Conservation (phyloP, 2,329 filamentous ascomycete species). For the Fusarium udum region DNA sequence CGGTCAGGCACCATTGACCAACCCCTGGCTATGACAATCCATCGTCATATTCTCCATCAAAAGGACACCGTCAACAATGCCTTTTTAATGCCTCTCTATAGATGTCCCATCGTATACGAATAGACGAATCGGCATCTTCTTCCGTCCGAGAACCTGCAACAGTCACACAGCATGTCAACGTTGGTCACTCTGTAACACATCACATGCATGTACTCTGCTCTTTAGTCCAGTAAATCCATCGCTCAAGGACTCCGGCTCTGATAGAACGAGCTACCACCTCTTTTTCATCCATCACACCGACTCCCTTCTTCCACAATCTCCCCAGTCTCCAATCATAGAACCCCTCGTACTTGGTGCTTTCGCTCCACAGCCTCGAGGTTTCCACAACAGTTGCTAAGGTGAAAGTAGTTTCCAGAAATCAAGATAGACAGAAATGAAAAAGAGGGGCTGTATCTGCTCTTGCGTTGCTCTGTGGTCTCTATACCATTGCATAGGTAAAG, state of each 20-base stretch:
- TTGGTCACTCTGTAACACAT: not conserved
- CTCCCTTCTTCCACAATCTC: slow-evolving; percentile 29
- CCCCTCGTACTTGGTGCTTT: slow-evolving; percentile 44
- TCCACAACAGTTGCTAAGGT: not conserved
- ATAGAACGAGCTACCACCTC: slow-evolving; percentile 62
- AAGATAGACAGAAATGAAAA: not conserved
- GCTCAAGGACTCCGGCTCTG: slow-evolving; percentile 68
- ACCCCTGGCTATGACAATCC: not conserved
- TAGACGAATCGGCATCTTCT: slow-evolving; percentile 10
- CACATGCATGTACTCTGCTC: slow-evolving; percentile 63
- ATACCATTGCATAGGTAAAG: slow-evolving; percentile 62
- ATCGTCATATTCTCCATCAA: slow-evolving; percentile 1
- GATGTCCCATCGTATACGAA: not conserved
- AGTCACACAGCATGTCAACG: not conserved
- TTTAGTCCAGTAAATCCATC: slow-evolving; percentile 71
- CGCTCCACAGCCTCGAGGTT: slow-evolving; percentile 41
- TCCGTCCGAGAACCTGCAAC: not conserved
- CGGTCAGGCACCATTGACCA: slow-evolving; percentile 28
- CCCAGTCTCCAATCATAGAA: slow-evolving; percentile 3
- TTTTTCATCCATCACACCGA: slow-evolving; percentile 11
- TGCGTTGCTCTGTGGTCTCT: slow-evolving; percentile 69
- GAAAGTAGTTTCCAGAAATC: not conserved
- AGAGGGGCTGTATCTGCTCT: slow-evolving; percentile 55
- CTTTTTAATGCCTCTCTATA: slow-evolving; percentile 6
- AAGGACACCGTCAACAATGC: not conserved